Percentiles rank a stretch among this genome's conserved stretches.
Conservation (phyloP, 1,284 basidiomycete species). For the Ustilago xerochloae region DNA sequence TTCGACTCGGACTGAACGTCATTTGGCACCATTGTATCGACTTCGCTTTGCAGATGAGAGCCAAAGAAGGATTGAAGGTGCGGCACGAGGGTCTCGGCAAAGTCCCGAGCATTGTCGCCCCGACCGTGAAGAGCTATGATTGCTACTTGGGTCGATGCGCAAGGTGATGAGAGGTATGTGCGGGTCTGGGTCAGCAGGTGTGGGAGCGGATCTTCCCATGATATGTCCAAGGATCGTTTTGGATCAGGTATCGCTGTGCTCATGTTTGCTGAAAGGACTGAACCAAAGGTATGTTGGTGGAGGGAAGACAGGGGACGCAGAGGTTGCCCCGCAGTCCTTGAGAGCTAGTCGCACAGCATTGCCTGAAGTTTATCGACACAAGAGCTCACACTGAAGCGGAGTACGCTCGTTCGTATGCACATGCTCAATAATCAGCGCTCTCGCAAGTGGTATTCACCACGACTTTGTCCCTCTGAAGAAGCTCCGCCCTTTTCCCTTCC, state of each 20-base stretch:
- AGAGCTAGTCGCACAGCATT: not conserved
- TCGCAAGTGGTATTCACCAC: too few species aligned
- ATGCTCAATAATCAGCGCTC: too few species aligned
- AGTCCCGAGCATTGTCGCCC: conserved; percentile 31
- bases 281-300: not conserved
- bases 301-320: not conserved
- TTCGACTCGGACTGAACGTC: not conserved
- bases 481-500: too few species aligned
- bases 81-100: conserved; percentile 28
- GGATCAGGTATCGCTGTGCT: too few species aligned
- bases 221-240: not conserved
- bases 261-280: not conserved
- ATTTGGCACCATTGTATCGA: conserved; percentile 4
- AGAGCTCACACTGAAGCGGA: too few species aligned
- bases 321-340: not conserved
- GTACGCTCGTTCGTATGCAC: too few species aligned
- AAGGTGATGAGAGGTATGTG: conserved; percentile 9
- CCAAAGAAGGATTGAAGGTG: conserved; percentile 19
- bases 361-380: not conserved
- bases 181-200: conserved; percentile 19
- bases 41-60: conserved; percentile 1
- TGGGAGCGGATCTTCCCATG: conserved; percentile 31
- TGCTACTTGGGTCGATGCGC: conserved; percentile 3
- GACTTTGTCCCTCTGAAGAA: too few species aligned
- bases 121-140: conserved; percentile 36